These are phyloP conservation scores for Aspergillus hancockii DNA, from an alignment of 495 filamentous ascomycete species.

Conservation along the genomic window DNA sequence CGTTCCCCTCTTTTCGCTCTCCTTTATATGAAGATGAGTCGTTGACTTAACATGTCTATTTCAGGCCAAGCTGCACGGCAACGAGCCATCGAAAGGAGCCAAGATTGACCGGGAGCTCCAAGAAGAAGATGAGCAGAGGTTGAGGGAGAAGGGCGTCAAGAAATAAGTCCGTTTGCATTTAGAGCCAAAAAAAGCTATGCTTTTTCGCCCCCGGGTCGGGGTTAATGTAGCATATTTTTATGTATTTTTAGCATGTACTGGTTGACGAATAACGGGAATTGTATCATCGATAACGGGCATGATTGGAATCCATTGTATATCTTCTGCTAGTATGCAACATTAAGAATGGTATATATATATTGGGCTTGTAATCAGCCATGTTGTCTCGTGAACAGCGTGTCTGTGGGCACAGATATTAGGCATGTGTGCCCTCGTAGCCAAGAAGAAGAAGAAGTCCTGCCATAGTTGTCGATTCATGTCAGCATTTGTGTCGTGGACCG, in stretches of 20 bases:
- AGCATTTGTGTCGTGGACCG: background rate
- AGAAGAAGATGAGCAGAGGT: conserved; percentile 65
- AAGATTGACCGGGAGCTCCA: conserved; percentile 70
- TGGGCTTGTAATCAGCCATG: conserved; percentile 8
- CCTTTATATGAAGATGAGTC: too few relatives aligned
- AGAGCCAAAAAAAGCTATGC: background rate
- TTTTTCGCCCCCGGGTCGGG: background rate
- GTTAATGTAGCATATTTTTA: background rate
- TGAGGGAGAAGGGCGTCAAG: conserved; percentile 62
- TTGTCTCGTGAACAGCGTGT: conserved; percentile 23
- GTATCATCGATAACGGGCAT: background rate
- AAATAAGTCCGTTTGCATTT: conserved; percentile 22
- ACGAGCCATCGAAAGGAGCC: conserved; percentile 69
- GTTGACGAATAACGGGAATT: conserved; percentile 11
- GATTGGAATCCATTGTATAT: background rate
- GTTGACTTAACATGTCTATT: too few relatives aligned
- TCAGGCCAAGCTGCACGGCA: conserved; percentile 70
- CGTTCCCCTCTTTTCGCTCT: conserved; percentile 22
- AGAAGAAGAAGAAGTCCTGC: background rate
- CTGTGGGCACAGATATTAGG: background rate
- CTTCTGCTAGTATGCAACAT: background rate
- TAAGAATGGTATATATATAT: conserved; percentile 6
- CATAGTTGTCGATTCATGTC: background rate
- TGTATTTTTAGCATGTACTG: background rate
- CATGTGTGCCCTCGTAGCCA: background rate